A percentile compares a stretch with the other conserved stretches of the same genome.
Evolutionary conservation across 352 stramenopile genomes (phyloP).

Genomic region (Phytopythium boreale): DNA sequence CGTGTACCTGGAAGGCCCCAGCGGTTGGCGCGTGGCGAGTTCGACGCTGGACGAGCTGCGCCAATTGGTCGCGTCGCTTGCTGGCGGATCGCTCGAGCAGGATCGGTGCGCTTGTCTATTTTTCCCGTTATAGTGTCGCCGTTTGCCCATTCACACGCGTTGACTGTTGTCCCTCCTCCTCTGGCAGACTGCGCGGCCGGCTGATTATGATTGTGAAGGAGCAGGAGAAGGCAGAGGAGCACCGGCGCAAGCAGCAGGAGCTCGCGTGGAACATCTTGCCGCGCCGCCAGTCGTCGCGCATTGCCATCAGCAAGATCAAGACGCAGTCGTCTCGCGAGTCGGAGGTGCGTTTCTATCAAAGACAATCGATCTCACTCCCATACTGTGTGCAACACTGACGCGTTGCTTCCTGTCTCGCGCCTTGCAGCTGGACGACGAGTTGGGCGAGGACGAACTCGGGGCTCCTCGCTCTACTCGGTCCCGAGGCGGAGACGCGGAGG

Average conservation of each 20-base stretch:
- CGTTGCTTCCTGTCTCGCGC: neutral
- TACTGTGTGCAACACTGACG: conserved; percentile 2
- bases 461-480: conserved; percentile 5
- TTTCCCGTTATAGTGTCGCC: neutral
- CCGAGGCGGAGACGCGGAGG: conserved; percentile 4
- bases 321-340: conserved; percentile 56
- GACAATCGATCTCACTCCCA: neutral
- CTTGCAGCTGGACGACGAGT: conserved; percentile 22
- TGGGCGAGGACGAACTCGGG: conserved; percentile 6
- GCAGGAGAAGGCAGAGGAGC: conserved; percentile 65
- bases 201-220: conserved; percentile 80
- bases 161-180: neutral
- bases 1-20: conserved; percentile 43
- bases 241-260: conserved; percentile 66
- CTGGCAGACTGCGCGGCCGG: conserved; percentile 48
- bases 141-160: neutral
- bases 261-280: conserved; percentile 74
- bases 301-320: conserved; percentile 78
- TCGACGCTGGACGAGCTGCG: conserved; percentile 64
- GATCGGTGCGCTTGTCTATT: conserved; percentile 31
- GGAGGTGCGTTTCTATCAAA: conserved; percentile 18
- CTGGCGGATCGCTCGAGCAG: conserved; percentile 70
- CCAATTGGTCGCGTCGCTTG: conserved; percentile 46
- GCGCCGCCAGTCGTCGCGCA: conserved; percentile 77
- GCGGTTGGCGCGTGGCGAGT: conserved; percentile 66